Evolutionary conservation across 1,284 basidiomycete species (phyloP), one percentile per base, ranked within the genome.

Genomic region (Meripilus lineatus): DNA sequence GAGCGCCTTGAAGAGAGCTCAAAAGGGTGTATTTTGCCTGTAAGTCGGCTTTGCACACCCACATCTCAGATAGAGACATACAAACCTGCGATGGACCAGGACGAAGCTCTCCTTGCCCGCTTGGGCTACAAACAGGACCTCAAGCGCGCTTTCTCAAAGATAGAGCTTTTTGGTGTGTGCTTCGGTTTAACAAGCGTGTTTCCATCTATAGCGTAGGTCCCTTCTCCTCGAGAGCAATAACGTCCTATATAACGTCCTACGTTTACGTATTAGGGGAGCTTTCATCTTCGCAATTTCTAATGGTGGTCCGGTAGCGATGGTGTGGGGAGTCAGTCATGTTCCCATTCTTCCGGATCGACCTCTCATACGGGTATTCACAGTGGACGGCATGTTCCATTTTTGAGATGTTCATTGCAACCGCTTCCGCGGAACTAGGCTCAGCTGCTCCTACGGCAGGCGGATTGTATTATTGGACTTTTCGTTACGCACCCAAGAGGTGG

Each of bases 391-490:
- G 72, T 14, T 70, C 71, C 38, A 45, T 73, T 26, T 78, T 82
- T 55, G 72, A 83, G 38, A 55, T 78, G 17, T 71, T 73, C 34
- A 72, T 89, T 23, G 85, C 77, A 1, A 60, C 86, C 44, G 68
- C 83, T 3, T 74, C 90, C 65, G 84, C 75, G 1, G 85, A 89
- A 52, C 69, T 88, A 5, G 82, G 73, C 0, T 84, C 81, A 11
- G 78, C 83, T 5, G 84, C 83, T 77, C 87, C 25, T 70, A 81
- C 79, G 0, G 74, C 84, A 17, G 88, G 87, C 38, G 88, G 87
- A 72, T 69, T 89, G 13, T 89, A 89, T 60, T 89, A 80, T 57
- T 89, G 85, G 86, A 84, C 87, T 0, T 79, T 84, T 53, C 71
- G 72, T 2, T 67, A 82, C 1, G 77, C 85, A 1, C 75, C 83